Evolutionary conservation across 805 yeast species (phyloP).

Genomic region (Lipomyces spencermartinsiae): DNA sequence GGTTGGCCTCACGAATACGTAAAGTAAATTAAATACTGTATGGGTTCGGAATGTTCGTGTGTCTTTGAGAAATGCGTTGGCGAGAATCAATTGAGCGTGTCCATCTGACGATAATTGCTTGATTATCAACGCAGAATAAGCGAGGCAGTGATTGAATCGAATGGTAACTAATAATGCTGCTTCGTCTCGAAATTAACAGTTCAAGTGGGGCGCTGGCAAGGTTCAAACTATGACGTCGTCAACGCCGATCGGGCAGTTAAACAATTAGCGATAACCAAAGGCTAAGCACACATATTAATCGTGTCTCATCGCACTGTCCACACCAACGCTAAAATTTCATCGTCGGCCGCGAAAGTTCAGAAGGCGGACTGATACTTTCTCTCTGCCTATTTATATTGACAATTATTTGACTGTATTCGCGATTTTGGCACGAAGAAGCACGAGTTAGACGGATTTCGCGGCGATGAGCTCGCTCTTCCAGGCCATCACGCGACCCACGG

Average conservation of each 20-base stretch:
- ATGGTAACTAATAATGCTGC: too few relatives aligned
- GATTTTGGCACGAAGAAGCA: not conserved
- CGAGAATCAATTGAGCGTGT: too few relatives aligned
- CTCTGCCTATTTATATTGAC: not conserved
- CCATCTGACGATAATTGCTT: too few relatives aligned
- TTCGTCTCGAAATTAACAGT: too few relatives aligned
- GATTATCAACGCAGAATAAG: too few relatives aligned
- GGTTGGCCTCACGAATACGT: too few relatives aligned
- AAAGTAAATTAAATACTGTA: too few relatives aligned
- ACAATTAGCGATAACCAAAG: not conserved
- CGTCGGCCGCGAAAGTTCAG: too few relatives aligned
- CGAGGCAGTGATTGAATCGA: too few relatives aligned
- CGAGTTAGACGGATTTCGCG: not conserved
- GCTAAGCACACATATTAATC: not conserved
- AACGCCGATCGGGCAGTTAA: not conserved
- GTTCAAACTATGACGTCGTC: not conserved
- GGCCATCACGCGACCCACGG: conserved; percentile 37
- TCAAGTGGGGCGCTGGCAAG: not conserved
- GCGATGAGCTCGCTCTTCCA: conserved; percentile 30
- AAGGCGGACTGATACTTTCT: not conserved
- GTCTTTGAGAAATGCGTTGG: too few relatives aligned
- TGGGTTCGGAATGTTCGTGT: too few relatives aligned
- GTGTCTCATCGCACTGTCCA: not conserved
- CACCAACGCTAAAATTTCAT: not conserved
- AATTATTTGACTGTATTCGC: not conserved